Evolutionary conservation across 1,284 basidiomycete species (phyloP).

Genomic region (Melampsora americana): DNA sequence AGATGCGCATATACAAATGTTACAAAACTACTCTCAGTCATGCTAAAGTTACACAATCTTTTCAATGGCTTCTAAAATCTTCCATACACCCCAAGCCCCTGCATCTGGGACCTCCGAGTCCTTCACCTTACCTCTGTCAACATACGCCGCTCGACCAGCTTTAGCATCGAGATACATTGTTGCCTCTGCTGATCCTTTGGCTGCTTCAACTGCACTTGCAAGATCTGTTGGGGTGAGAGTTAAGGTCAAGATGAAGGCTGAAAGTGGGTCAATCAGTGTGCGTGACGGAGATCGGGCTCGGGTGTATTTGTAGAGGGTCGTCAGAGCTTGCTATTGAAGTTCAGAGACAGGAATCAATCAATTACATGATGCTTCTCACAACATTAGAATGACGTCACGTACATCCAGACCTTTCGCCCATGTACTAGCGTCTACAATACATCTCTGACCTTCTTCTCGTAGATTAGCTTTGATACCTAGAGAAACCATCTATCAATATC

Average conservation of each 20-base stretch:
- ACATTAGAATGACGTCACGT: slow-evolving; percentile 1
- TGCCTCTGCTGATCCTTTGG: slow-evolving; percentile 64
- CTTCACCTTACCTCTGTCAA: slow-evolving; percentile 69
- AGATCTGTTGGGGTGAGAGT: slow-evolving; percentile 57
- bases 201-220: slow-evolving; percentile 63
- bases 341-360: background rate
- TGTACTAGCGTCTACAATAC: slow-evolving; percentile 58
- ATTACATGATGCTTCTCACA: background rate
- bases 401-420: slow-evolving; percentile 65
- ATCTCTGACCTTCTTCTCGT: slow-evolving; percentile 51
- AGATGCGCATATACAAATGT: no score
- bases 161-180: slow-evolving; percentile 75
- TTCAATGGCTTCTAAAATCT: slow-evolving; percentile 64
- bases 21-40: no score
- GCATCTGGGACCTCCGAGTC: slow-evolving; percentile 75
- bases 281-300: slow-evolving; percentile 81
- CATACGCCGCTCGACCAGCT: slow-evolving; percentile 83
- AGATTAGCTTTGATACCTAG: background rate
- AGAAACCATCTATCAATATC: background rate
- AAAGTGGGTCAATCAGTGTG: slow-evolving; percentile 83
- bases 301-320: slow-evolving; percentile 78
- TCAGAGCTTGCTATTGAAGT: slow-evolving; percentile 59
- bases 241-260: slow-evolving; percentile 69
- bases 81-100: slow-evolving; percentile 81
- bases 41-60: slow-evolving; percentile 18